These are phyloP conservation scores for Plenodomus lindquistii DNA, from an alignment of 2,329 filamentous ascomycete species.

Conservation along the genomic window DNA sequence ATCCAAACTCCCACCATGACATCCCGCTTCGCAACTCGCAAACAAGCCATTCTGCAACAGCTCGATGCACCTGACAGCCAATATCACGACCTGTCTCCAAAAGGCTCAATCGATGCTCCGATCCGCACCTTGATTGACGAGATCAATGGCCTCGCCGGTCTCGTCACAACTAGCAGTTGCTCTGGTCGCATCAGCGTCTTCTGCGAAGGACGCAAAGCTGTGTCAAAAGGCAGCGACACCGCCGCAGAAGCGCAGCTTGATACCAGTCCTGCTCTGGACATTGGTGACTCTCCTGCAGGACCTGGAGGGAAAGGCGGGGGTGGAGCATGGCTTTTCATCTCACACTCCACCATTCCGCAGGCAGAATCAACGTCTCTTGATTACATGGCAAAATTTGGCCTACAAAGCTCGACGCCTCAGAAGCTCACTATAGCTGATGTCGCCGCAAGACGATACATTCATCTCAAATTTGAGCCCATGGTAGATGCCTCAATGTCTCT, in stretches of 20 bases:
- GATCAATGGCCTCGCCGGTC: slow-evolving; percentile 73
- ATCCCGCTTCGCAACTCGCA: slow-evolving; percentile 57
- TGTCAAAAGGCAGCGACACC: slow-evolving; percentile 3
- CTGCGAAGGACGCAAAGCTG: slow-evolving; percentile 71
- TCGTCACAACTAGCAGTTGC: slow-evolving; percentile 93
- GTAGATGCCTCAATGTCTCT: slow-evolving; percentile 55
- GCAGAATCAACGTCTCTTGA: slow-evolving; percentile 7
- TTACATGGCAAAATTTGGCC: slow-evolving; percentile 47
- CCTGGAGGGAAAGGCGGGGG: slow-evolving; percentile 83
- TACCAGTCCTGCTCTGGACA: background rate
- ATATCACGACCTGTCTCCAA: slow-evolving; percentile 85
- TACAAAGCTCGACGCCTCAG: slow-evolving; percentile 4
- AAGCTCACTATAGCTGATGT: slow-evolving; percentile 1
- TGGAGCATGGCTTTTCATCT: slow-evolving; percentile 82
- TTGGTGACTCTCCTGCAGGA: slow-evolving; percentile 54
- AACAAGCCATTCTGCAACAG: slow-evolving; percentile 71
- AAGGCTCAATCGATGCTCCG: slow-evolving; percentile 80
- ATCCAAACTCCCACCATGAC: slow-evolving; percentile 25
- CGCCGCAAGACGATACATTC: slow-evolving; percentile 58
- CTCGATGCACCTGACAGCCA: slow-evolving; percentile 69
- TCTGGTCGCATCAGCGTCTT: slow-evolving; percentile 87
- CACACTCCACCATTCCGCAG: slow-evolving; percentile 69
- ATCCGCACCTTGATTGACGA: slow-evolving; percentile 77
- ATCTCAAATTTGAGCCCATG: slow-evolving; percentile 95
- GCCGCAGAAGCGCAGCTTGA: background rate